These are phyloP conservation scores for Neobulgaria alba DNA, from an alignment of 2,329 filamentous ascomycete species.

Conservation along the genomic window DNA sequence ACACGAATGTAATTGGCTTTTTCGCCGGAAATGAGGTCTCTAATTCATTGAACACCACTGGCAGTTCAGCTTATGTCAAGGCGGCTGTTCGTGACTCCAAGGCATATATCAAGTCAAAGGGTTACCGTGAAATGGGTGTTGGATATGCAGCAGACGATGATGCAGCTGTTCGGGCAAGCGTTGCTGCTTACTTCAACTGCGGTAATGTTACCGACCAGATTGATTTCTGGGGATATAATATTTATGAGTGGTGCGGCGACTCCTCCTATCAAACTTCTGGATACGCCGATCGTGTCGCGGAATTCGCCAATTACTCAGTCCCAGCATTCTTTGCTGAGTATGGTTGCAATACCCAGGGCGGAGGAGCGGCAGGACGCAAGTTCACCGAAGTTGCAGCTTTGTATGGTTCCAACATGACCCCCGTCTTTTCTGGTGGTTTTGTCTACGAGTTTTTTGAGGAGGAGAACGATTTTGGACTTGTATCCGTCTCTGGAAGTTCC, in stretches of 20 bases:
- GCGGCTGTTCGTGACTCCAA: constrained; percentile 95
- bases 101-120: constrained; percentile 76
- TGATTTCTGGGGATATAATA: constrained; percentile 99
- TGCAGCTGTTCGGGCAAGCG: constrained; percentile 65
- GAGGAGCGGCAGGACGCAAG: constrained; percentile 45
- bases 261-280: constrained; percentile 68
- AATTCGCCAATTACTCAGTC: constrained; percentile 81
- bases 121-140: constrained; percentile 72
- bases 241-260: constrained; percentile 95
- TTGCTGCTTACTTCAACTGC: constrained; percentile 92
- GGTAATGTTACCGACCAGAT: constrained; percentile 58
- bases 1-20: constrained; percentile 90
- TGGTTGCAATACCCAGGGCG: constrained; percentile 66
- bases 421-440: constrained; percentile 86
- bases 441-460: constrained; percentile 98
- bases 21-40: constrained; percentile 97
- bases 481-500: constrained; percentile 38
- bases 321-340: constrained; percentile 98
- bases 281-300: constrained; percentile 70
- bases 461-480: constrained; percentile 64
- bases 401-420: constrained; percentile 71
- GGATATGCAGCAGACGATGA: constrained; percentile 97
- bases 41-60: constrained; percentile 78
- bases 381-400: constrained; percentile 81
- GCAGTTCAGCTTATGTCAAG: constrained; percentile 89